Evolutionary conservation across 148 eudicot species (phyloP), one percentile per base, ranked within the genome.

Genomic region (Vaccinium macrocarpon): DNA sequence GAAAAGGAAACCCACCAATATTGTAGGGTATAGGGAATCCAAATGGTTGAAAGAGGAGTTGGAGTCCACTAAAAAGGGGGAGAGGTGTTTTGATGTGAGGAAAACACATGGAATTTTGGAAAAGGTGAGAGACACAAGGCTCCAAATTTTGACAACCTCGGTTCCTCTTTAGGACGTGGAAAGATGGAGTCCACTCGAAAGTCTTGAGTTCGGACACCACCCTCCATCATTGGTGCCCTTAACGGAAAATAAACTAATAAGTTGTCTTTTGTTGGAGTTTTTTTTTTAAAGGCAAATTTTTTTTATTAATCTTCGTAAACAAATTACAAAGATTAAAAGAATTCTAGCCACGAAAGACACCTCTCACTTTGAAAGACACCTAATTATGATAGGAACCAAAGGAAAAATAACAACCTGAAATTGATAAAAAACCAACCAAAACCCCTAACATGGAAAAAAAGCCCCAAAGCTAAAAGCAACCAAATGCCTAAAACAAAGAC

Each of bases 11-110:
- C 52, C 82, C 85, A 84, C 83, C 78, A 49, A 56, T 27, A 4
- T 32, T 25, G 35, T 61, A 5, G 68, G 84, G 88, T 79, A 85
- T 80, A 70, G 82, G 86, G 88, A 83, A 88, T 83, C 86, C 57
- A 82, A 0, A 73, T 46, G 88, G 86, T 86, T 82, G 86, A 82
- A 84, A 59, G 86, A 84, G 88, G 90, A 86, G 90, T 86, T 88
- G 90, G 88, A 88, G 72, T 88, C 88, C 90, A 88, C 90, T 86
- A 55, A 66, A 68, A 81, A 81, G 38, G 51, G 59, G 80, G 66
- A 83, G 35, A 13, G 11, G 35, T 75, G 35, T 15, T 46, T 81
- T 76, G 88, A 84, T 83, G 88, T 70, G 86, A 84, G 79, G 76
- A 86, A 80, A 88, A 88, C 82, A 78, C 86, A 84, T 84, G 88